Evolutionary conservation across 768 basidiomycete genomes (phyloP).

Genomic region (Crepidotus variabilis): DNA sequence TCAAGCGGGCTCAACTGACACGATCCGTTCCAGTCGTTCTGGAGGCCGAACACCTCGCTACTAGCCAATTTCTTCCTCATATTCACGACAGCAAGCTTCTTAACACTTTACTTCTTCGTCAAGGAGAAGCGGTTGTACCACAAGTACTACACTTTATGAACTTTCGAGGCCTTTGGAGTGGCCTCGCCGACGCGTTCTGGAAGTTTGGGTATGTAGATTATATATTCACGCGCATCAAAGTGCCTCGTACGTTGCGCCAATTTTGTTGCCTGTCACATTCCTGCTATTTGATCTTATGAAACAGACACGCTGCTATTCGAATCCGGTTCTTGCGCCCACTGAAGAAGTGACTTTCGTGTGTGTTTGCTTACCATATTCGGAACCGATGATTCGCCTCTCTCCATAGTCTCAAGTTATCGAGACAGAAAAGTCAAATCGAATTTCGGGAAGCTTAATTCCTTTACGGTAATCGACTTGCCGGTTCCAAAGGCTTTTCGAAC

Average conservation of each 20-base stretch:
- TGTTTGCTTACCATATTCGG: background rate
- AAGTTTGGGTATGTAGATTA: background rate
- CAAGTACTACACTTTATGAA: background rate
- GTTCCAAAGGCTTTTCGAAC: background rate
- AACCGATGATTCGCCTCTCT: background rate
- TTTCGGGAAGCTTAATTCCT: background rate
- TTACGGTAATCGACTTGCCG: background rate
- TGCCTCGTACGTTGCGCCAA: background rate
- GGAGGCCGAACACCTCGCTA: constrained; percentile 94
- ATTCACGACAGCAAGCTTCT: constrained; percentile 74
- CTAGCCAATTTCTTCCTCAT: constrained; percentile 82
- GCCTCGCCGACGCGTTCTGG: background rate
- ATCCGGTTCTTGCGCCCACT: background rate
- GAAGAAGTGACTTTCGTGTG: background rate
- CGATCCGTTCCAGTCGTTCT: constrained; percentile 62
- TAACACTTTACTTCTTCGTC: constrained; percentile 84
- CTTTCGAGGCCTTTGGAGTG: background rate
- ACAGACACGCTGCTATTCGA: background rate
- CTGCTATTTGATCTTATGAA: background rate
- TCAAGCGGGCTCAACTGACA: constrained; percentile 2
- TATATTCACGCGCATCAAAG: background rate
- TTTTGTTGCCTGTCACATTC: background rate
- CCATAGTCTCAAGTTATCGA: background rate
- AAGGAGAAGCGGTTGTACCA: constrained; percentile 61
- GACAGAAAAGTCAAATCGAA: background rate